Percentiles rank a stretch among this genome's conserved stretches.
Evolutionary conservation across 2,329 filamentous ascomycete genomes (phyloP).

Genomic region (Cryphonectria carpinicola): DNA sequence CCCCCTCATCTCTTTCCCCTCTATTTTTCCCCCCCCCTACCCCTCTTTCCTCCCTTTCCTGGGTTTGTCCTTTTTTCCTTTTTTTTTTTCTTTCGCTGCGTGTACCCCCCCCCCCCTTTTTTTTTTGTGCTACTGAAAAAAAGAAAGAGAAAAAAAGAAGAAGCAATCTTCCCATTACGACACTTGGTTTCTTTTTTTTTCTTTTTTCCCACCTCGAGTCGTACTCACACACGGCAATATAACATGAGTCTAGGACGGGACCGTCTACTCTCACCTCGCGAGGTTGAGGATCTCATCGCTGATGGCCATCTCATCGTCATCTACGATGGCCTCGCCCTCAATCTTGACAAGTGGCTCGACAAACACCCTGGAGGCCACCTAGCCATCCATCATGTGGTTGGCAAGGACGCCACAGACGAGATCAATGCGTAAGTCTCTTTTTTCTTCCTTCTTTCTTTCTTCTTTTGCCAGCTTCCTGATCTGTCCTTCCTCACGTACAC

Average conservation of each 20-base stretch:
- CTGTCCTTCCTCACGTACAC: background rate
- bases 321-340: constrained; percentile 57
- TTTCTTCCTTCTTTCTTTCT: no score
- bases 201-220: background rate
- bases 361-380: constrained; percentile 63
- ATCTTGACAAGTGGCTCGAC: constrained; percentile 61
- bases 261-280: constrained; percentile 46
- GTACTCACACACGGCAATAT: constrained; percentile 10
- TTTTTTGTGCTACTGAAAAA: background rate
- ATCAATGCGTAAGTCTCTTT: constrained; percentile 56
- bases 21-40: no score
- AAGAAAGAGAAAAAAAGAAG: no score
- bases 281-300: constrained; percentile 56
- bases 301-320: constrained; percentile 61
- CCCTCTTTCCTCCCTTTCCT: no score
- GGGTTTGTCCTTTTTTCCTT: no score
- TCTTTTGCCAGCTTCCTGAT: constrained; percentile 17
- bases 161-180: background rate
- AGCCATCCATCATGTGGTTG: constrained; percentile 65
- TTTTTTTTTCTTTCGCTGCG: no score
- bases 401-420: constrained; percentile 62
- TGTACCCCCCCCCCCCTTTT: no score
- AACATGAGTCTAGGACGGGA: constrained; percentile 44
- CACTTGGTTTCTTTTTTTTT: background rate
- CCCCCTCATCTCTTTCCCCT: no score